Conservation (phyloP, 805 yeast species). For the Maudiozyma saulgeensis region DNA sequence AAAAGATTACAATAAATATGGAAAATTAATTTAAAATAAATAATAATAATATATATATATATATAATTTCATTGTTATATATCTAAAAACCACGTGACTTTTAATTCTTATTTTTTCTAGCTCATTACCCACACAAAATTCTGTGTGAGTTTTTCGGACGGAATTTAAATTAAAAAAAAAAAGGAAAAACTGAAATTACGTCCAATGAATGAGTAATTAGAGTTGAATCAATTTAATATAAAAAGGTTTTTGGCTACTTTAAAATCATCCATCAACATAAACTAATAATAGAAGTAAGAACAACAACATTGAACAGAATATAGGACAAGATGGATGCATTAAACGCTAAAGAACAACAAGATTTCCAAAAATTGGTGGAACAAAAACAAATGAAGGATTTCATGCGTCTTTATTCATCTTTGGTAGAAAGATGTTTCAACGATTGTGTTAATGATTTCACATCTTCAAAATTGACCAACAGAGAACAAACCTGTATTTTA, state of each 20-base stretch:
- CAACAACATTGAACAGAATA: too few relatives aligned
- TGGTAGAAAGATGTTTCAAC: slow-evolving; percentile 92
- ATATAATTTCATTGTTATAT: not conserved
- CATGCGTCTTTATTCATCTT: slow-evolving; percentile 90
- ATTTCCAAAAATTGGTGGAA: slow-evolving; percentile 89
- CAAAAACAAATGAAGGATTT: slow-evolving; percentile 98
- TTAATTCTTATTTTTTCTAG: too few relatives aligned
- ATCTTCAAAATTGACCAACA: slow-evolving; percentile 71
- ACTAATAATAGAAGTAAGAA: too few relatives aligned
- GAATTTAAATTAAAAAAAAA: too few relatives aligned
- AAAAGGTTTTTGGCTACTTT: not conserved
- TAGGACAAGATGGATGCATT: slow-evolving; percentile 71
- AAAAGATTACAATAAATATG: slow-evolving; percentile 23
- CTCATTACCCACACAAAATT: too few relatives aligned
- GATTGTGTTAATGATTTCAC: slow-evolving; percentile 99
- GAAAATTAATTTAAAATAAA: too few relatives aligned
- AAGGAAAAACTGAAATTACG: not conserved
- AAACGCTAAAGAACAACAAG: slow-evolving; percentile 92
- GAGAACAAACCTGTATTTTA: slow-evolving; percentile 78
- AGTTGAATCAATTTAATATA: not conserved
- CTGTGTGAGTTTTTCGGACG: not conserved
- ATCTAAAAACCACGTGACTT: too few relatives aligned
- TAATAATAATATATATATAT: not conserved
- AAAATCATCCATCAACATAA: too few relatives aligned
- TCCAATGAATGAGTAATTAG: not conserved